Evolutionary conservation across 805 yeast species (phyloP).

Genomic region (Wickerhamiella kurtzmanii): DNA sequence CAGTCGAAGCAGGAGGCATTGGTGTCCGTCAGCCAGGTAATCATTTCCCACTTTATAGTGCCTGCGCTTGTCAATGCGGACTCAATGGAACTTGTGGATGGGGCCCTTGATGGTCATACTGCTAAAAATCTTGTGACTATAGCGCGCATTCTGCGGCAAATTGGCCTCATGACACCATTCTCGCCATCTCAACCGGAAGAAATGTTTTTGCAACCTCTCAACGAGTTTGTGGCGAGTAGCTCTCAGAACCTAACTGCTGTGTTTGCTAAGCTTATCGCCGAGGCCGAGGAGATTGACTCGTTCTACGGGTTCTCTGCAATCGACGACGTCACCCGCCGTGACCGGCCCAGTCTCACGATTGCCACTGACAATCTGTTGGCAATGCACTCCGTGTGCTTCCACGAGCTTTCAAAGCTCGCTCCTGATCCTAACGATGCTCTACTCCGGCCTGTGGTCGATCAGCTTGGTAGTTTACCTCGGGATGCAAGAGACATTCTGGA

Average conservation of each 20-base stretch:
- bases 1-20: slow-evolving; percentile 35
- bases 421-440: slow-evolving; percentile 36
- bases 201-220: slow-evolving; percentile 64
- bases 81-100: slow-evolving; percentile 36
- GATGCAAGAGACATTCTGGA: slow-evolving; percentile 36
- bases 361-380: slow-evolving; percentile 27
- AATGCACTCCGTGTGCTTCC: slow-evolving; percentile 28
- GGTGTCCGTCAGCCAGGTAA: slow-evolving; percentile 54
- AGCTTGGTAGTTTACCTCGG: slow-evolving; percentile 31
- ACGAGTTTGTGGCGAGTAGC: slow-evolving; percentile 49
- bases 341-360: slow-evolving; percentile 28
- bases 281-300: slow-evolving; percentile 42
- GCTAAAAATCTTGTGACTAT: slow-evolving; percentile 43
- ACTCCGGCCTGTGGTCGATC: slow-evolving; percentile 33
- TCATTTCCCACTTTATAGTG: slow-evolving; percentile 24
- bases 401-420: slow-evolving; percentile 19
- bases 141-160: slow-evolving; percentile 46
- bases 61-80: slow-evolving; percentile 30
- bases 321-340: slow-evolving; percentile 52
- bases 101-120: slow-evolving; percentile 26
- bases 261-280: slow-evolving; percentile 34
- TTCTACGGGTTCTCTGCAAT: slow-evolving; percentile 45
- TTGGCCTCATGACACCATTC: slow-evolving; percentile 57
- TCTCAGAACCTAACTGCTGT: slow-evolving; percentile 34
- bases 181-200: slow-evolving; percentile 22